phyloP scores from a whole-genome alignment of 2,329 filamentous ascomycete species.

The Pestalotiopsis sp. region DNA sequence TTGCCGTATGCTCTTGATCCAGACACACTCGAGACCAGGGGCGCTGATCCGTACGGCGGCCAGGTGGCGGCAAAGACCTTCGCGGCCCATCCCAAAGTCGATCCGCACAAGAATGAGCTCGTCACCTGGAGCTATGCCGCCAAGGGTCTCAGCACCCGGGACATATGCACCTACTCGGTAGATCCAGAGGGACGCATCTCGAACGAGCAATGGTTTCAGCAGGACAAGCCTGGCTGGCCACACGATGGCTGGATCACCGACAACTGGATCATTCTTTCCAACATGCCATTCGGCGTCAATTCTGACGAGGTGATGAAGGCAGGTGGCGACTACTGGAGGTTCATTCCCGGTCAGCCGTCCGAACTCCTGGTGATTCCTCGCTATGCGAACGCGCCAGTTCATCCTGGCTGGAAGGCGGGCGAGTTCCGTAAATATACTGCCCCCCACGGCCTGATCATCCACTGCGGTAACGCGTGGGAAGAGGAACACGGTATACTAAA shows the following conservation, averaged over 20 bases:
- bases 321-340: not conserved
- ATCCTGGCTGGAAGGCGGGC: not conserved
- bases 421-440: not conserved
- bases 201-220: not conserved
- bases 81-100: conserved; percentile 56
- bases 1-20: conserved; percentile 56
- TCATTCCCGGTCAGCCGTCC: not conserved
- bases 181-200: not conserved
- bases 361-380: not conserved
- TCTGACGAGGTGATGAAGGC: not conserved
- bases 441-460: not conserved
- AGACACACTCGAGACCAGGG: conserved; percentile 49
- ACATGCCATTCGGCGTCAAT: not conserved
- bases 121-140: not conserved
- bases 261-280: not conserved
- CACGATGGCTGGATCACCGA: not conserved
- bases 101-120: conserved; percentile 46
- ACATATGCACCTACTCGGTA: not conserved
- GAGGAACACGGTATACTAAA: not conserved
- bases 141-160: not conserved
- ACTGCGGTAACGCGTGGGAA: not conserved
- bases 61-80: conserved; percentile 50
- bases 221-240: not conserved
- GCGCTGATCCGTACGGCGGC: conserved; percentile 54
- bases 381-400: not conserved